These are phyloP conservation scores for Saccharomyces hybrid DNA, from an alignment of 1,139 yeast species.

Conservation along the genomic window DNA sequence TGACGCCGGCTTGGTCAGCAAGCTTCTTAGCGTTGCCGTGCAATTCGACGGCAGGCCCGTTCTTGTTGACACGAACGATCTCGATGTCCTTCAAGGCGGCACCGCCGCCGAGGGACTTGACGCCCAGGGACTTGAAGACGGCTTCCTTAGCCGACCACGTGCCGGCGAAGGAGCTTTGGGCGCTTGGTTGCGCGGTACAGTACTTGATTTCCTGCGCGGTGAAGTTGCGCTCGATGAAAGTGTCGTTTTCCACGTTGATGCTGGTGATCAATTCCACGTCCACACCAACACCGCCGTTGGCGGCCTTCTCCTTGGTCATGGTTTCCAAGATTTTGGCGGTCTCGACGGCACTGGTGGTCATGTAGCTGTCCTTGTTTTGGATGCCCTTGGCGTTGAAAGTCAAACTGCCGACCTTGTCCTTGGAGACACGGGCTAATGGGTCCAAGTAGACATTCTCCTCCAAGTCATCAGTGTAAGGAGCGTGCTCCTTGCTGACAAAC, in stretches of 20 bases:
- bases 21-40: slow-evolving; percentile 69
- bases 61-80: slow-evolving; percentile 73
- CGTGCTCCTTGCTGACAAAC: slow-evolving; percentile 87
- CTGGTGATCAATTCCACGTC: slow-evolving; percentile 87
- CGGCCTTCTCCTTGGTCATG: slow-evolving; percentile 37
- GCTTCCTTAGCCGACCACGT: slow-evolving; percentile 99
- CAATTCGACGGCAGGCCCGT: slow-evolving; percentile 75
- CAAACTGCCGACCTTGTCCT: slow-evolving; percentile 43
- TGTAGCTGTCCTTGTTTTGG: slow-evolving; percentile 29
- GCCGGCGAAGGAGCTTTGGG: slow-evolving; percentile 91
- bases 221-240: slow-evolving; percentile 88
- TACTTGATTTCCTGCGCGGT: slow-evolving; percentile 71
- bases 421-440: slow-evolving; percentile 80
- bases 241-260: slow-evolving; percentile 74
- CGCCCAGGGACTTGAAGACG: slow-evolving; percentile 90
- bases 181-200: slow-evolving; percentile 64
- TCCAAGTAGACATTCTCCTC: slow-evolving; percentile 89
- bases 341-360: slow-evolving; percentile 16
- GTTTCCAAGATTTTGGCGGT: slow-evolving; percentile 33
- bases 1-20: slow-evolving; percentile 64
- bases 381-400: slow-evolving; percentile 37
- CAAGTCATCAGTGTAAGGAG: slow-evolving; percentile 84
- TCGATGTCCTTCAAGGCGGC: slow-evolving; percentile 89
- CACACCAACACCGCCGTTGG: slow-evolving; percentile 61
- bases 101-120: slow-evolving; percentile 87